Base-by-base conservation (phyloP, 177 flowering plant genomes). In the Vitis hybrid region DNA sequence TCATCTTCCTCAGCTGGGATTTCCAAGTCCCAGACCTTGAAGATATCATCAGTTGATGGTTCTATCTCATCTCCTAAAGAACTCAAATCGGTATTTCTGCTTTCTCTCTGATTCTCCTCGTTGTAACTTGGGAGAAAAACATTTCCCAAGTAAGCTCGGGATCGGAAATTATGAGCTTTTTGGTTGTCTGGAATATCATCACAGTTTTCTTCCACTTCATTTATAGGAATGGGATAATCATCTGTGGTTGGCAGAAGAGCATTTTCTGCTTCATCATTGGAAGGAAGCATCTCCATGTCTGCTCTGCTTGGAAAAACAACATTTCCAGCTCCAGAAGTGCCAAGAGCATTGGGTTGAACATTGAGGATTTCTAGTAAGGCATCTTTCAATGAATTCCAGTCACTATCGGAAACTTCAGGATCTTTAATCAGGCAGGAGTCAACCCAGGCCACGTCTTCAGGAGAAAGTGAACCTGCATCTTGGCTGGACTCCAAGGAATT, bases 21-120 rank as follows among this genome's bases (percentile, higher is more conserved):
- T 16, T 70, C 82, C 70, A 88, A 70, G 78, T 90, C 86, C 95
- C 91, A 88, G 58, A 88, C 86, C 85, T 53, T 83, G 72, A 90
- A 90, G 31, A 88, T 85, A 60, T 83, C 82, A 5, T 77, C 75
- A 63, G 73, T 33, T 2, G 74, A 58, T 14, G 70, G 68, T 53
- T 85, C 88, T 1, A 53, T 21, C 55, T 78, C 85, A 74, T 15
- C 2, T 9, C 26, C 67, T 31, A 63, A 45, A 53, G 64, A 59
- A 21, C 53, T 76, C 7, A 67, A 66, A 45, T 70, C 77, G 49
- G 65, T 26, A 45, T 66, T 83, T 63, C 10, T 5, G 9, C 59
- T 31, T 29, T 48, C 69, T 52, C 48, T 64, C 65, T 59, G 75
- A 19, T 45, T 26, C 15, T 68, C 76, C 18, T 81, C 86, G 3